These are phyloP conservation scores for Lepidium africanum DNA, from an alignment of 345 rosid species.

Conservation along the genomic window DNA sequence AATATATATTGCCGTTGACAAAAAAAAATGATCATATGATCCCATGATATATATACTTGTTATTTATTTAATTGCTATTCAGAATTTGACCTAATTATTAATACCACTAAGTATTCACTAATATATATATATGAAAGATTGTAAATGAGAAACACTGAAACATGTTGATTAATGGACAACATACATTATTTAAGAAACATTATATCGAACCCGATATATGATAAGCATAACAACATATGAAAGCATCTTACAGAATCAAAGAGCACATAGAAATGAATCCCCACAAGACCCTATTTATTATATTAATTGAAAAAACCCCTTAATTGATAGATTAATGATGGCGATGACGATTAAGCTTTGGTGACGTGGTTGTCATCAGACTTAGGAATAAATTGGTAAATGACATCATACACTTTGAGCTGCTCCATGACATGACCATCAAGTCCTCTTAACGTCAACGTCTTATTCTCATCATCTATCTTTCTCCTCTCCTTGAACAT, in stretches of 20 bases:
- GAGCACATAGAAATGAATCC: not conserved
- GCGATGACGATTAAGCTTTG: constrained; percentile 6
- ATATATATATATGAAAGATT: not conserved
- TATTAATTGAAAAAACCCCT: not conserved
- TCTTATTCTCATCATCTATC: constrained; percentile 12
- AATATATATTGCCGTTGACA: too few species aligned
- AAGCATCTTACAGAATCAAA: not conserved
- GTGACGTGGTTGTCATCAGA: constrained; percentile 14
- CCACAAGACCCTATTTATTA: not conserved
- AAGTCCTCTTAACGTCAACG: constrained; percentile 15
- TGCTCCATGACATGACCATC: constrained; percentile 26
- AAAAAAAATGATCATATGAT: too few species aligned
- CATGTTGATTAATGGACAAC: not conserved
- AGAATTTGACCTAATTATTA: too few species aligned
- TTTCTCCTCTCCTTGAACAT: constrained; percentile 19
- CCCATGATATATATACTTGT: too few species aligned
- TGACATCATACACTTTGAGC: constrained; percentile 13
- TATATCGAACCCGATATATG: not conserved
- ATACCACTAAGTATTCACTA: too few species aligned
- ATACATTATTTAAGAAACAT: not conserved
- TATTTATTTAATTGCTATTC: too few species aligned
- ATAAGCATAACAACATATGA: not conserved
- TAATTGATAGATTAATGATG: not conserved
- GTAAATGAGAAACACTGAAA: not conserved
- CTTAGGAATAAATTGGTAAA: constrained; percentile 18